These are phyloP conservation scores for Cubamyces lactineus DNA, from an alignment of 768 basidiomycete genomes.

Conservation along the genomic window DNA sequence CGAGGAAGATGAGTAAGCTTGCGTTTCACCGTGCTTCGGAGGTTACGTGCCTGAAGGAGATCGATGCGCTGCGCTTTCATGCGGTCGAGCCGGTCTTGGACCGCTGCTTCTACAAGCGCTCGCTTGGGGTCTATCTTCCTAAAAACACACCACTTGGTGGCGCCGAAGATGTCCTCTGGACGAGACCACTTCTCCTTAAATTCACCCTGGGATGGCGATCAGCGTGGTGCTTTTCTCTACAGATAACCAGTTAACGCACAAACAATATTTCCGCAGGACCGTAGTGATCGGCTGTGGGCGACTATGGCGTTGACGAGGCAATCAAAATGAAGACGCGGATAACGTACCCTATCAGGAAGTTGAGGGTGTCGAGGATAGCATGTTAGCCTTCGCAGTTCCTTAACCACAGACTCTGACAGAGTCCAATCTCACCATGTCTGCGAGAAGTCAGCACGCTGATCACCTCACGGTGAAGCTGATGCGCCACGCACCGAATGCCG, in stretches of 20 bases:
- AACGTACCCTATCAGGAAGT: slow-evolving; percentile 15
- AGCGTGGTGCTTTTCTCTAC: not conserved
- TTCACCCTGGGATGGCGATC: slow-evolving; percentile 57
- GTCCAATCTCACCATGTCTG: slow-evolving; percentile 57
- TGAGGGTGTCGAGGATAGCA: not conserved
- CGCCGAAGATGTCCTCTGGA: slow-evolving; percentile 57
- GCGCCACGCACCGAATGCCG: slow-evolving; percentile 56
- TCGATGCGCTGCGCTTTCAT: slow-evolving; percentile 66
- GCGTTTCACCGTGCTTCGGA: not conserved
- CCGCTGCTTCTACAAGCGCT: slow-evolving; percentile 58
- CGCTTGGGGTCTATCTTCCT: slow-evolving; percentile 53
- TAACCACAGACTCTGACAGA: too few relatives aligned
- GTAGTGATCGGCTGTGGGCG: slow-evolving; percentile 76
- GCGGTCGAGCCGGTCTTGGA: slow-evolving; percentile 70
- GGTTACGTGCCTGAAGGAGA: slow-evolving; percentile 62
- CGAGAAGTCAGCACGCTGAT: not conserved
- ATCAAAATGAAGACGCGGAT: slow-evolving; percentile 6
- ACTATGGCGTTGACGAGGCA: not conserved
- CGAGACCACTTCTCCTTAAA: slow-evolving; percentile 50
- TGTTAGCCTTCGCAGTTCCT: not conserved
- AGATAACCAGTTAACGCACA: slow-evolving; percentile 44
- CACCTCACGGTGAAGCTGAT: not conserved
- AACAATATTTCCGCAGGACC: slow-evolving; percentile 82
- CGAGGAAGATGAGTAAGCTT: not conserved
- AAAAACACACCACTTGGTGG: slow-evolving; percentile 90